Evolutionary conservation across 2,329 filamentous ascomycete species (phyloP), one percentile per base, ranked within the genome.

Genomic region (Neofusicoccum umdonicola): DNA sequence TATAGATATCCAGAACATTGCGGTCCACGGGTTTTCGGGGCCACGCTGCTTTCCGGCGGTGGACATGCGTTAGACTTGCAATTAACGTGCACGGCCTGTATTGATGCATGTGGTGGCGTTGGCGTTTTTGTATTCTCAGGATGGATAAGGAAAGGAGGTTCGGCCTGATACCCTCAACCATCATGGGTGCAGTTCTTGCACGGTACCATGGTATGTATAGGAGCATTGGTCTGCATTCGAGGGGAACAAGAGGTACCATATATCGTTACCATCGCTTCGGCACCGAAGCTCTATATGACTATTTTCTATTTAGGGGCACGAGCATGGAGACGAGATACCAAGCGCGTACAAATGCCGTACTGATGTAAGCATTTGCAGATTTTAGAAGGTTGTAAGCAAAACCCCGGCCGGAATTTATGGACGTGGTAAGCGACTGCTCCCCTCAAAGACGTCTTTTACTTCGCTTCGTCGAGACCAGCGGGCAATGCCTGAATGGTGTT

Each of bases 1-100:
- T 71, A 96, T 97, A 68, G 93, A 97, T 73, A 92, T 98, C 44
- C 90, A 97, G 76, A 92, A 89, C 51, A 88, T 97, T 27, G 85
- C 93, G 65, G 90, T 89, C 1, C 89, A 90, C 71, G 94, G 94
- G 0, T 97, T 89, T 77, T 91, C 92, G 0, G 94, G 94, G 4
- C 90, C 91, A 9, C 86, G 93, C 66, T 97, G 89, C 76, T 95
- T 96, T 72, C 91, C 92, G 7, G 85, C 88, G 2, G 78, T 88
- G 34, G 83, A 89, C 50, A 73, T 89, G 69, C 81, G 85, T 67
- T 91, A 45, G 44, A 47, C 34, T 19, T 35, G 27, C 3, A 11
- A 11, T 35, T 44, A 31, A 31, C 27, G 4, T 44, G 12, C 15
- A 58, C 39, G 54, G 41, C 27, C 15, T 58, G 22, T 19, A 5